Evolutionary conservation across 768 basidiomycete species (phyloP).

Genomic region (Coprinopsis cinerea): DNA sequence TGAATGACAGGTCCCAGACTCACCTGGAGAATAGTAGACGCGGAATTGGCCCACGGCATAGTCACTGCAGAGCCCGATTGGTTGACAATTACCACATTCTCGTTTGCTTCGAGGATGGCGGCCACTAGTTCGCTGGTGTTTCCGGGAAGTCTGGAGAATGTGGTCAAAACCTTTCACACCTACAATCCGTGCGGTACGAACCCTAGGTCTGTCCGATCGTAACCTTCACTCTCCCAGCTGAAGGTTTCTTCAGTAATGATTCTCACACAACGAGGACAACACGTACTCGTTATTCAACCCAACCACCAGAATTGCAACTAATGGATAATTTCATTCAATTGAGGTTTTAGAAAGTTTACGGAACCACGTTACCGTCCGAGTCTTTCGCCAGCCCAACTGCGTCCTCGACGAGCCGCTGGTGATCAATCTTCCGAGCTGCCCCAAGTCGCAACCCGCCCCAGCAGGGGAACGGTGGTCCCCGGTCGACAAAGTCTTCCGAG

Average conservation of each 20-base stretch:
- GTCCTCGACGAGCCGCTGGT: not conserved
- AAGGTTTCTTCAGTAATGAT: not conserved
- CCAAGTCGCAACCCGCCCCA: conserved; percentile 38
- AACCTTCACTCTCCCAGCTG: not conserved
- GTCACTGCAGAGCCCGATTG: conserved; percentile 49
- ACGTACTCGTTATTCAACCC: not conserved
- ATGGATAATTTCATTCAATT: not conserved
- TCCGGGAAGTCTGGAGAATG: conserved; percentile 37
- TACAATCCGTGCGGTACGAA: not conserved
- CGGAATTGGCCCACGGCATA: conserved; percentile 48
- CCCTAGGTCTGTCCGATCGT: not conserved
- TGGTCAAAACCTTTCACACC: conserved; percentile 21
- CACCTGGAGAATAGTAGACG: conserved; percentile 35
- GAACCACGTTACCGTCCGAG: not conserved
- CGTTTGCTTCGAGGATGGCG: conserved; percentile 43
- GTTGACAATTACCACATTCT: conserved; percentile 50
- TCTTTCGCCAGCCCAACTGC: not conserved
- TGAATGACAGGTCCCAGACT: conserved; percentile 5
- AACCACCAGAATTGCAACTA: not conserved
- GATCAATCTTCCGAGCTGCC: conserved; percentile 25
- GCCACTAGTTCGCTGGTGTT: conserved; percentile 45
- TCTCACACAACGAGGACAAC: not conserved
- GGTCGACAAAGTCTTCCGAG: conserved; percentile 28
- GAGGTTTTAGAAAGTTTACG: not conserved
- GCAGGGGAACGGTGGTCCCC: conserved; percentile 29